phyloP scores from a whole-genome alignment of 1,284 basidiomycete species.

The Pholiota adiposa region DNA sequence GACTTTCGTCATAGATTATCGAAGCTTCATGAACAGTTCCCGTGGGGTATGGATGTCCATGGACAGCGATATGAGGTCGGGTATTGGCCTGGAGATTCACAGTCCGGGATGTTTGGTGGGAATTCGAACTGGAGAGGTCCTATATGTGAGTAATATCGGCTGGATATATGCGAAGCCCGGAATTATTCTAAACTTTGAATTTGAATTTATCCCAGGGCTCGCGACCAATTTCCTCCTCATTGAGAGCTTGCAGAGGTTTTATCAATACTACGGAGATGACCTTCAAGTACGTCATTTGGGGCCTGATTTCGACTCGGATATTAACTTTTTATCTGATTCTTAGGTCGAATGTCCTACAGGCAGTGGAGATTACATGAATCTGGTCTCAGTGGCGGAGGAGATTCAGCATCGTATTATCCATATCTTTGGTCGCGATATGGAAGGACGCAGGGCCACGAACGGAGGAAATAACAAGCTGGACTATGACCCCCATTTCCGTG shows the following conservation, averaged over 20 bases:
- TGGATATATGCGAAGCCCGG: background rate
- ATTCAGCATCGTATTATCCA: slow-evolving; percentile 98
- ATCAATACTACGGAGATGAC: slow-evolving; percentile 93
- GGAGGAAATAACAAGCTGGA: slow-evolving; percentile 89
- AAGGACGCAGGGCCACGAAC: slow-evolving; percentile 89
- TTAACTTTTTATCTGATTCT: slow-evolving; percentile 6
- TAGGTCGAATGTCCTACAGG: slow-evolving; percentile 94
- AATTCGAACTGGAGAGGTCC: slow-evolving; percentile 97
- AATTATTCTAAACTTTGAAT: background rate
- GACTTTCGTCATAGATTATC: slow-evolving; percentile 63
- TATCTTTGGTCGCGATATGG: slow-evolving; percentile 89
- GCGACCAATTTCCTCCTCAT: slow-evolving; percentile 95
- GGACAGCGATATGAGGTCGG: slow-evolving; percentile 91
- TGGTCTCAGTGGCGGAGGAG: slow-evolving; percentile 93
- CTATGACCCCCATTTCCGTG: slow-evolving; percentile 93
- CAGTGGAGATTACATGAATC: slow-evolving; percentile 94
- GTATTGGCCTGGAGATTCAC: slow-evolving; percentile 98
- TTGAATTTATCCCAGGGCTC: slow-evolving; percentile 61
- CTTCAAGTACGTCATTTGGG: slow-evolving; percentile 52
- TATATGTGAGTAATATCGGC: slow-evolving; percentile 65
- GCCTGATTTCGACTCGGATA: background rate
- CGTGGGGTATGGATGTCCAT: slow-evolving; percentile 94
- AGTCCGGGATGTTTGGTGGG: slow-evolving; percentile 97
- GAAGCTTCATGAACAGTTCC: slow-evolving; percentile 88
- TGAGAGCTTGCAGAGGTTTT: slow-evolving; percentile 94